Percentiles rank a stretch among this genome's conserved stretches.
These are phyloP conservation scores for Wickerhamiella kurtzmanii DNA, from an alignment of 805 yeast genomes.

Conservation along the genomic window DNA sequence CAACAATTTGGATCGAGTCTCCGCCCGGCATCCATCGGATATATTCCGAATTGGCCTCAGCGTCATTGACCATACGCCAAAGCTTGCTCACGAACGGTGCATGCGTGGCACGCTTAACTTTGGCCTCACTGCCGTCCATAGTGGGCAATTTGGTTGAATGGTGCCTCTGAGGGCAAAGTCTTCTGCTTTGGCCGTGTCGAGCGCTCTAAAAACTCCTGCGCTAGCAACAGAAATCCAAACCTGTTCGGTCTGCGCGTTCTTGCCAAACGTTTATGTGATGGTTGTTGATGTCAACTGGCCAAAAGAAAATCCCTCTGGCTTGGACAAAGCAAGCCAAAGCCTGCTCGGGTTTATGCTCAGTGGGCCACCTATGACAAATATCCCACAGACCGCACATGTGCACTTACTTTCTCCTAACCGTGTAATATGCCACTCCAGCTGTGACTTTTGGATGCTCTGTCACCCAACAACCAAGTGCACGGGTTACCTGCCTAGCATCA, in stretches of 20 bases:
- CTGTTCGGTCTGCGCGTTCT: no score
- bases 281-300: neutral
- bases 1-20: constrained; percentile 65
- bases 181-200: no score
- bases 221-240: no score
- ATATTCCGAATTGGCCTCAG: constrained; percentile 41
- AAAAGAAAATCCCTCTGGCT: neutral
- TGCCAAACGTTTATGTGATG: neutral
- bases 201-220: no score
- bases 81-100: constrained; percentile 84
- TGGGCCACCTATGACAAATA: neutral
- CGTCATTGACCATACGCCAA: constrained; percentile 92
- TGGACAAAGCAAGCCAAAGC: neutral
- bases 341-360: neutral
- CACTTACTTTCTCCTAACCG: no score
- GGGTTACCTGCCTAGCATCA: no score
- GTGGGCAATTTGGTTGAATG: no score
- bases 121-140: constrained; percentile 4
- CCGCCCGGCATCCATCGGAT: constrained; percentile 85
- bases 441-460: no score
- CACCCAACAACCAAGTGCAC: no score
- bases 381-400: no score
- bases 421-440: no score
- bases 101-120: constrained; percentile 22
- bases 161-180: no score